Base-by-base conservation (phyloP, 495 filamentous ascomycete species). In the Xylaria bambusicola region DNA sequence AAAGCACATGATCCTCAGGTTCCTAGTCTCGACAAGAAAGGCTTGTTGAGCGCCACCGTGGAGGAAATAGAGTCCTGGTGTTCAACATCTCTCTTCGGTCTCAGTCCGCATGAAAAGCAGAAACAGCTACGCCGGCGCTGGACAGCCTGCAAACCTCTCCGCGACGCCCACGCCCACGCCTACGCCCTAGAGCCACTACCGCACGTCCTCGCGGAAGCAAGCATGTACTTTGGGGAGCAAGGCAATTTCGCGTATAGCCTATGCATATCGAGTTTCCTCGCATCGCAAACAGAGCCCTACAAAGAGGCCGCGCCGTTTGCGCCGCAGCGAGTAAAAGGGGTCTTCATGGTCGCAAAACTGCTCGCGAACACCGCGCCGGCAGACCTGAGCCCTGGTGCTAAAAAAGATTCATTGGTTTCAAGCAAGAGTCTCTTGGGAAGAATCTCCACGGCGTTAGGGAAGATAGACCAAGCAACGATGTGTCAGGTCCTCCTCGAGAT, bases 181-280 rank as follows among this genome's bases (percentile, higher is more conserved):
- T 78, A 73, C 70, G 77, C 76, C 13, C 35, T 75, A 3, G 73
- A 79, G 47, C 78, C 78, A 6, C 36, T 80, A 17, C 45, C 67
- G 2, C 46, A 62, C 13, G 62, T 70, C 9, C 46, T 78, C 3
- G 45, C 62, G 53, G 52, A 67, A 2, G 65, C 64, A 3, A 65
- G 31, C 58, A 17, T 70, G 29, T 69, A 58, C 42, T 70, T 72
- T 23, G 40, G 58, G 33, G 65, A 58, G 6, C 52, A 61, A 41
- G 62, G 50, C 13, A 68, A 71, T 21, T 62, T 66, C 15, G 59
- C 60, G 6, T 73, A 71, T 41, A 68, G 70, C 1, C 66, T 81
- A 6, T 65, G 69, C 9, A 56, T 78, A 47, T 33, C 68, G 2
- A 74, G 75, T 52, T 76, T 79, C 40, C 41, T 75, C 7, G 67